Conservation (phyloP, 768 basidiomycete species). For the Calocybe cyanea region DNA sequence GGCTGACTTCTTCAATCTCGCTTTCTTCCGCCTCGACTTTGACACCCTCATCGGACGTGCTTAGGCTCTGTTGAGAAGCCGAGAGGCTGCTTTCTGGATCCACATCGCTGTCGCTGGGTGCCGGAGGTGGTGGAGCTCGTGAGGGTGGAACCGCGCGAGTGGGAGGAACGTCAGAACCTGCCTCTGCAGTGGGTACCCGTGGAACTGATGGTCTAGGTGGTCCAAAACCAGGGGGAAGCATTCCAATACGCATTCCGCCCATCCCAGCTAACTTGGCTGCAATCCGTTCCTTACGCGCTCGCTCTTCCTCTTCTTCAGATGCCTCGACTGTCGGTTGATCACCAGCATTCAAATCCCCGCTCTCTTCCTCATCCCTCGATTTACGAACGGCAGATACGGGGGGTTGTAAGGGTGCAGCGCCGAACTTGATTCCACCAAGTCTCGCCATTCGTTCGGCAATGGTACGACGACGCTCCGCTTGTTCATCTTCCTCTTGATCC, state of each 20-base stretch:
- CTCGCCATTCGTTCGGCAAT: conserved; percentile 96
- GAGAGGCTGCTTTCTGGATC: conserved; percentile 40
- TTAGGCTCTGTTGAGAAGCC: conserved; percentile 26
- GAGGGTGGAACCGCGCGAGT: conserved; percentile 15
- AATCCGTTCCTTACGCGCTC: conserved; percentile 51
- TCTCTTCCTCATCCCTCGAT: conserved; percentile 24
- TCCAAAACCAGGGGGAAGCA: conserved; percentile 42
- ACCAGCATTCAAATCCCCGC: conserved; percentile 10
- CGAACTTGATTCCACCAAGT: conserved; percentile 82
- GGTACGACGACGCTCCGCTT: conserved; percentile 55
- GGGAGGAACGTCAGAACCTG: conserved; percentile 13
- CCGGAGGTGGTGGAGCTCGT: conserved; percentile 29
- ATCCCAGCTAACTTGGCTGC: conserved; percentile 49
- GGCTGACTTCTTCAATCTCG: conserved; percentile 62
- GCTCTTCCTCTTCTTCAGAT: conserved; percentile 60
- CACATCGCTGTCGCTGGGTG: conserved; percentile 23
- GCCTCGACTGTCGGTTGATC: conserved; percentile 20
- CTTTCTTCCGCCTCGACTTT: conserved; percentile 70
- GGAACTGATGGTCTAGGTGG: conserved; percentile 27
- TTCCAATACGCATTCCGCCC: conserved; percentile 58
- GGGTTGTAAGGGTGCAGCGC: conserved; percentile 51
- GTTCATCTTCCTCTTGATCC: conserved; percentile 35
- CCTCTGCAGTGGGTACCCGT: conserved; percentile 16
- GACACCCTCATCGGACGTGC: conserved; percentile 56
- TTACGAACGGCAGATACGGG: conserved; percentile 35